phyloP scores from a whole-genome alignment of 805 yeast species.

The Ogataea wickerhamii region DNA sequence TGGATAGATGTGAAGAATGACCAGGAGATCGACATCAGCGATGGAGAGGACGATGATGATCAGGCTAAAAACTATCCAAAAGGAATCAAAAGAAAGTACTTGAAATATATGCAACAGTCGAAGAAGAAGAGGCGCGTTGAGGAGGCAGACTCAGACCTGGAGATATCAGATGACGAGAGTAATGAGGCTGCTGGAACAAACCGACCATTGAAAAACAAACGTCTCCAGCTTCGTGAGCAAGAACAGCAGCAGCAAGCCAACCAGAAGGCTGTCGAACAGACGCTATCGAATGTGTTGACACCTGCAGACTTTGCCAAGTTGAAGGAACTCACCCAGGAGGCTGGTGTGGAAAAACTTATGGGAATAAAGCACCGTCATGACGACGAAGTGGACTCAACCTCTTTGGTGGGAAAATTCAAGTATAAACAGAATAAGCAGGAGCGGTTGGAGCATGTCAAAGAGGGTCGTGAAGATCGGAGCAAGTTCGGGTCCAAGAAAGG shows the following conservation, averaged over 20 bases:
- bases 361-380: constrained; percentile 61
- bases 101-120: constrained; percentile 31
- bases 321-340: constrained; percentile 79
- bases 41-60: constrained; percentile 39
- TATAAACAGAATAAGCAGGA: constrained; percentile 88
- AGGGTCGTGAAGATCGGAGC: constrained; percentile 91
- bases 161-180: constrained; percentile 42
- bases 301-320: constrained; percentile 98
- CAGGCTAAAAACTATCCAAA: constrained; percentile 27
- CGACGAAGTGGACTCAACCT: constrained; percentile 77
- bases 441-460: constrained; percentile 78
- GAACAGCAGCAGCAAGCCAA: constrained; percentile 44
- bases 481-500: constrained; percentile 88
- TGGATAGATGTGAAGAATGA: constrained; percentile 89
- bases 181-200: too few species aligned
- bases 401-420: constrained; percentile 73
- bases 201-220: constrained; percentile 33
- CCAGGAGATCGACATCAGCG: constrained; percentile 61
- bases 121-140: constrained; percentile 31
- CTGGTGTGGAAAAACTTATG: constrained; percentile 79
- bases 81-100: constrained; percentile 33
- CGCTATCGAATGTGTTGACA: constrained; percentile 57
- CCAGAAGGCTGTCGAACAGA: constrained; percentile 56
- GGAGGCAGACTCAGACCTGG: constrained; percentile 47
- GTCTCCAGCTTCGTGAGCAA: constrained; percentile 29